phyloP scores from a whole-genome alignment of 73 alveolate genomes.

The Paramecium sonneborni region DNA sequence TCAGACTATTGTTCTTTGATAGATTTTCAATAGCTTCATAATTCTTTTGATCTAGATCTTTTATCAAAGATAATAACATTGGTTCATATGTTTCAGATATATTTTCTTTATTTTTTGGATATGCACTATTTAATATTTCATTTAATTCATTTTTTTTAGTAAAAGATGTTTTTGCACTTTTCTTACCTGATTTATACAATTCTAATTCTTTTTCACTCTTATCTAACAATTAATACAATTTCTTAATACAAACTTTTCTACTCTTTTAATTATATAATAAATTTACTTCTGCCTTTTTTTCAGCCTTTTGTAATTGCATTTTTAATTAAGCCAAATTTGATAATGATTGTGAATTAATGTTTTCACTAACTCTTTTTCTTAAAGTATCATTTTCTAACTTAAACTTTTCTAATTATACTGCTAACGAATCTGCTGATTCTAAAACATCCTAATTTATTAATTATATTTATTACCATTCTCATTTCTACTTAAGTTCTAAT shows the following conservation, averaged over 20 bases:
- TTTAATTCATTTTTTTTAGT: slow-evolving; percentile 1
- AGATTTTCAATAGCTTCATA: neutral
- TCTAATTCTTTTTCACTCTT: slow-evolving; percentile 24
- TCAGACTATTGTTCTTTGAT: neutral
- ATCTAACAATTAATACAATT: slow-evolving; percentile 20
- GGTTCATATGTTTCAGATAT: neutral
- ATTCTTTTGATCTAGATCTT: neutral
- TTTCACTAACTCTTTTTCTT: neutral
- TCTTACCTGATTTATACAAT: slow-evolving; percentile 24
- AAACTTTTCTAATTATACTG: neutral
- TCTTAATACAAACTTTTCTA: slow-evolving; percentile 38
- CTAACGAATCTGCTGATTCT: neutral
- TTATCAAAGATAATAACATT: neutral
- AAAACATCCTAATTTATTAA: neutral
- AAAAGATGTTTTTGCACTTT: slow-evolving; percentile 32
- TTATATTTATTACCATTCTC: neutral
- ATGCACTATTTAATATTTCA: slow-evolving; percentile 6
- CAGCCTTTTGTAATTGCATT: neutral
- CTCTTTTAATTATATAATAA: neutral
- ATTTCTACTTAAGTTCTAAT: slow-evolving; percentile 19
- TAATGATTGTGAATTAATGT: neutral
- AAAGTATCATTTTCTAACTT: neutral
- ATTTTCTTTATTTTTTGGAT: slow-evolving; percentile 37
- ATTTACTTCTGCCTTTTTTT: slow-evolving; percentile 41
- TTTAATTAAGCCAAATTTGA: neutral